Percentiles rank a stretch among this genome's conserved stretches.
These are phyloP conservation scores for Metschnikowia cerradonensis DNA, from an alignment of 805 yeast species.

Conservation along the genomic window DNA sequence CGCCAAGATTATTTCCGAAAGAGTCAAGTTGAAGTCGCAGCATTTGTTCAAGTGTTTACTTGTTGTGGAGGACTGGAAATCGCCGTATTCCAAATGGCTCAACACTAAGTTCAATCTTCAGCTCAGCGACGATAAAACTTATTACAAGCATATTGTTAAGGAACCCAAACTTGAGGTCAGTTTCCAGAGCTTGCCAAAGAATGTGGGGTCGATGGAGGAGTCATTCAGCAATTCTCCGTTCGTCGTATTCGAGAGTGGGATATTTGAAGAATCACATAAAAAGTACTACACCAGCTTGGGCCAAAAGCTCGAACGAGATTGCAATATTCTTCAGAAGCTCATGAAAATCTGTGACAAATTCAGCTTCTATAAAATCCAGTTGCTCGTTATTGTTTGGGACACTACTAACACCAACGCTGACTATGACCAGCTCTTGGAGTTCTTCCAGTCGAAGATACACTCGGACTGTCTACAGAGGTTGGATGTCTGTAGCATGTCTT, in stretches of 20 bases:
- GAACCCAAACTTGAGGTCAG: conserved; percentile 27
- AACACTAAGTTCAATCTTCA: conserved; percentile 40
- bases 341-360: conserved; percentile 29
- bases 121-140: conserved; percentile 23
- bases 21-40: conserved; percentile 23
- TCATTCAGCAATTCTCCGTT: conserved; percentile 40
- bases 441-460: conserved; percentile 15
- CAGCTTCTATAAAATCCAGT: conserved; percentile 36
- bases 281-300: conserved; percentile 14
- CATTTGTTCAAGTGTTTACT: conserved; percentile 34
- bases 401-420: conserved; percentile 17
- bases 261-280: conserved; percentile 20
- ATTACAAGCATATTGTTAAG: conserved; percentile 25
- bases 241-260: conserved; percentile 52
- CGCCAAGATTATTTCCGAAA: conserved; percentile 25
- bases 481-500: conserved; percentile 33
- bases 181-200: conserved; percentile 41
- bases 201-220: conserved; percentile 30
- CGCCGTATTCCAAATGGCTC: conserved; percentile 48
- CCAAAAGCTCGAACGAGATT: conserved; percentile 38
- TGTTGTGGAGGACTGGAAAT: conserved; percentile 47
- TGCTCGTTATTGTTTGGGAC: conserved; percentile 45
- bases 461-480: conserved; percentile 20
- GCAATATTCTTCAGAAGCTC: conserved; percentile 31
- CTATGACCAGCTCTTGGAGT: conserved; percentile 13